Evolutionary conservation across 2,329 filamentous ascomycete genomes (phyloP).

Genomic region (Waltergamsia citrina): DNA sequence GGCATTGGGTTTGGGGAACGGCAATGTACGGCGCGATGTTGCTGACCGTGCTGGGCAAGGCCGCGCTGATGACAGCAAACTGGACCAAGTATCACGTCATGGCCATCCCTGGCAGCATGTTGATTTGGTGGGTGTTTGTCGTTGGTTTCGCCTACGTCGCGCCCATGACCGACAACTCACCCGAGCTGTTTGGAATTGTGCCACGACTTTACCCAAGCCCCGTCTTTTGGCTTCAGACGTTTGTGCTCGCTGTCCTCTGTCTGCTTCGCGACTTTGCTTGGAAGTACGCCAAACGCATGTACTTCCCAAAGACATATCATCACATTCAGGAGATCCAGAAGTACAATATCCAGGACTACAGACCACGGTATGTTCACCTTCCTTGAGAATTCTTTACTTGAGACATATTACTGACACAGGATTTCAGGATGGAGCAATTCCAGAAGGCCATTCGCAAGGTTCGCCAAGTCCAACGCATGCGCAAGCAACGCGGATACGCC

Average conservation of each 20-base stretch:
- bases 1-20: conserved; percentile 97
- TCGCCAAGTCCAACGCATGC: conserved; percentile 95
- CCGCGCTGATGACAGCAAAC: conserved; percentile 87
- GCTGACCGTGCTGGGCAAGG: conserved; percentile 88
- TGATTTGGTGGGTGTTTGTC: conserved; percentile 85
- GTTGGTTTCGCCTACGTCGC: conserved; percentile 81
- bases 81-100: conserved; percentile 98
- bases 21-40: conserved; percentile 92
- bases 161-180: conserved; percentile 71
- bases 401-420: background rate
- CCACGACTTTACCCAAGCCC: conserved; percentile 72
- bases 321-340: conserved; percentile 99
- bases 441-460: conserved; percentile 99
- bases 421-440: conserved; percentile 89
- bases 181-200: conserved; percentile 78
- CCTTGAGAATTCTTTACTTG: background rate
- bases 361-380: conserved; percentile 63
- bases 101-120: conserved; percentile 87
- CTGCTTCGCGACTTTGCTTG: conserved; percentile 83
- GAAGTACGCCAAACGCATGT: conserved; percentile 98
- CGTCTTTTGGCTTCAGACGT: conserved; percentile 84
- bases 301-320: conserved; percentile 89
- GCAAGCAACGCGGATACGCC: conserved; percentile 96
- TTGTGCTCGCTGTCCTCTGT: conserved; percentile 72
- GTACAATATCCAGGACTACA: conserved; percentile 98